Percentiles rank a stretch among this genome's conserved stretches.
phyloP scores from a whole-genome alignment of 1,284 basidiomycete species.

The Leccinum angustisporum region DNA sequence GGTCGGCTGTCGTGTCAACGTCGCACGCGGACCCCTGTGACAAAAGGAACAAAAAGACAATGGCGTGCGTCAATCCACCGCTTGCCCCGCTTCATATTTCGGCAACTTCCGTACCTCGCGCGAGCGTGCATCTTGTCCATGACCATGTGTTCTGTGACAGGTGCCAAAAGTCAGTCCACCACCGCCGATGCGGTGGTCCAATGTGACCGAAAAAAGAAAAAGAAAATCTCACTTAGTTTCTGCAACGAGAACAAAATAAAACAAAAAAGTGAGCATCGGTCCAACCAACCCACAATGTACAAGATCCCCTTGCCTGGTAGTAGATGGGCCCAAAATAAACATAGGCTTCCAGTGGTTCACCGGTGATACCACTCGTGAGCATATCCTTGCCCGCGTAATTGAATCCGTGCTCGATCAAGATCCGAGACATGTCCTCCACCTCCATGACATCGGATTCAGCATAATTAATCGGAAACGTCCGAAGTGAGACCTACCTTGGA shows the following conservation, averaged over 20 bases:
- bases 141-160: constrained; percentile 84
- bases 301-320: constrained; percentile 70
- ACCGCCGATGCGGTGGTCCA: constrained; percentile 6
- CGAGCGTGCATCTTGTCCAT: constrained; percentile 99
- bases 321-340: constrained; percentile 99
- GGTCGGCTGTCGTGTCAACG: constrained; percentile 95
- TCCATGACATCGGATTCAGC: constrained; percentile 30
- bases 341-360: constrained; percentile 94
- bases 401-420: constrained; percentile 94
- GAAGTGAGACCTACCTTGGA: constrained; percentile 65
- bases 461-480: constrained; percentile 5
- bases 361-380: constrained; percentile 97
- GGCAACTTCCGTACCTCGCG: constrained; percentile 63
- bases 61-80: constrained; percentile 10
- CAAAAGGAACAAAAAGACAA: background rate
- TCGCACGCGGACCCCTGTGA: constrained; percentile 88
- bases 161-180: constrained; percentile 24
- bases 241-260: constrained; percentile 30
- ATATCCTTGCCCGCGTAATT: constrained; percentile 98
- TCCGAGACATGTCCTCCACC: constrained; percentile 98
- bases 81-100: constrained; percentile 7
- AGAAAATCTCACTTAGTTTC: constrained; percentile 70
- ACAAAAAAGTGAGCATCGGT: constrained; percentile 10
- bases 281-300: background rate
- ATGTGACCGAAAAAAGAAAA: background rate